A percentile compares a stretch with the other conserved stretches of the same genome.
These are phyloP conservation scores for Prosopis cineraria DNA, from an alignment of 306 rosid genomes.

Conservation along the genomic window DNA sequence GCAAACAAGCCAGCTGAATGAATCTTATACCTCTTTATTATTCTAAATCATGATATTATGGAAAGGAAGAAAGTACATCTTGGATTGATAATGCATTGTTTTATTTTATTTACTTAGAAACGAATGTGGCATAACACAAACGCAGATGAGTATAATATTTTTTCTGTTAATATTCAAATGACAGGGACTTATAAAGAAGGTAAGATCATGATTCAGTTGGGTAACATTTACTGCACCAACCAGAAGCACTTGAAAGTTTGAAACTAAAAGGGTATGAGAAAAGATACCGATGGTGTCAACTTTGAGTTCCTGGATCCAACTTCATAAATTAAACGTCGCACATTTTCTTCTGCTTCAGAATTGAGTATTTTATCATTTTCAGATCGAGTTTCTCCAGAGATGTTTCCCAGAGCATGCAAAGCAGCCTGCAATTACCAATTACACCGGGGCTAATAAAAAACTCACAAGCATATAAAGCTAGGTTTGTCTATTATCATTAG, in stretches of 20 bases:
- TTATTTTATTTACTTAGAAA: neutral
- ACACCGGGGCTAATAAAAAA: neutral
- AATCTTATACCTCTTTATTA: neutral
- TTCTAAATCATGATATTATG: neutral
- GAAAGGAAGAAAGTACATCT: neutral
- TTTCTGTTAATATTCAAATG: neutral
- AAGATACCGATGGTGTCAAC: conserved; percentile 76
- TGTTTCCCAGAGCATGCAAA: conserved; percentile 84
- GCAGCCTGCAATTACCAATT: conserved; percentile 66
- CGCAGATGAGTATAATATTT: neutral
- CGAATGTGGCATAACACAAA: neutral
- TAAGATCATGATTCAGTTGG: conserved; percentile 4
- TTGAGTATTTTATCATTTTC: conserved; percentile 54
- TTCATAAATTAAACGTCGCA: conserved; percentile 64
- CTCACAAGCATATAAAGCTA: conserved; percentile 2
- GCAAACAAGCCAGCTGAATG: conserved; percentile 13
- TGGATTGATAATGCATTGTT: neutral
- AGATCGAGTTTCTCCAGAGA: conserved; percentile 72
- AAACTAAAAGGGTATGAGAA: conserved; percentile 30
- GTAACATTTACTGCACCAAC: conserved; percentile 12
- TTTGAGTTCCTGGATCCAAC: conserved; percentile 71
- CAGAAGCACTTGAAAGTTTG: conserved; percentile 29
- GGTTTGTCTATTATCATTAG: too few relatives aligned
- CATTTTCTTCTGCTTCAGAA: conserved; percentile 74
- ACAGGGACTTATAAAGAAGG: conserved; percentile 14